Evolutionary conservation across 2,329 filamentous ascomycete species (phyloP), one percentile per base, ranked within the genome.

Genomic region (Dothideomycetidae sp.): DNA sequence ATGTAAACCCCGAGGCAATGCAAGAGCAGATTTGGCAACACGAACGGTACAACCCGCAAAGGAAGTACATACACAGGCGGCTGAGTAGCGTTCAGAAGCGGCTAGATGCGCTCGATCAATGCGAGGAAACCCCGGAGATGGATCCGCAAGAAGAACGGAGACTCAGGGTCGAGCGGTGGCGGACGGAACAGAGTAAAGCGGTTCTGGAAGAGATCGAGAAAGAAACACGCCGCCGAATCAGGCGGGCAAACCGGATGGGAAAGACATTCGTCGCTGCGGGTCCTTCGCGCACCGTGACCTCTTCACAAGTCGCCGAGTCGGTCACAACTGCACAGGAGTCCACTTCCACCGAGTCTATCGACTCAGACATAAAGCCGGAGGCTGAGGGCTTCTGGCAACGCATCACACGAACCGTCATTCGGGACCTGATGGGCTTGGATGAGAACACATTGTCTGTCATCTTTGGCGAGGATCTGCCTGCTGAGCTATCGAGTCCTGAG

Each of bases 21-120:
- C 84, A 93, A 53, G 80, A 93, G 44, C 81, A 88, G 46, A 61
- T 94, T 32, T 94, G 85, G 67, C 79, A 83, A 43, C 90, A 93
- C 54, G 88, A 94, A 57, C 72, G 74, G 44, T 83, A 79, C 57
- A 92, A 92, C 47, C 81, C 83, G 0, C 70, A 73, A 39, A 70
- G 79, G 31, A 63, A 77, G 31, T 71, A 78, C 33, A 62, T 75
- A 29, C 58, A 63, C 40, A 59, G 68, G 37, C 59, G 70, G 33
- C 57, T 63, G 32, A 74, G 71, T 11, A 73, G 71, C 49, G 62
- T 75, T 4, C 71, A 75, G 52, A 60, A 64, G 41, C 63, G 68
- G 40, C 49, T 76, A 10, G 71, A 73, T 46, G 61, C 64, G 9
- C 55, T 75, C 29, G 66, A 69, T 42, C 63, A 73, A 46, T 51